Conservation (phyloP, 73 alveolate genomes). For the Paramecium biaurelia region DNA sequence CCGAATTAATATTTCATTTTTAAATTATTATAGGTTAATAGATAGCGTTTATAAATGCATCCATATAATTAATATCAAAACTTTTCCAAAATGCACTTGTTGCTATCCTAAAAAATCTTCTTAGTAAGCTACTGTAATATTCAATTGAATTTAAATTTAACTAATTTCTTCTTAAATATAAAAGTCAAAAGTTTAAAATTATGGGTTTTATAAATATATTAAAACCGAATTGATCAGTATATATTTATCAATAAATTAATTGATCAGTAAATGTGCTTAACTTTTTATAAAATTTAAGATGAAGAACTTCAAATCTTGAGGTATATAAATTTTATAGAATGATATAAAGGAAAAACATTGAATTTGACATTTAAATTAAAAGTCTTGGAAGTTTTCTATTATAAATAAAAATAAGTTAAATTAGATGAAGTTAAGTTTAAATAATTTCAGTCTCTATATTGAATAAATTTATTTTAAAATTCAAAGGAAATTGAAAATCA, state of each 20-base stretch:
- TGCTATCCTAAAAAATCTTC: not conserved
- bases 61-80: not conserved
- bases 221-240: not conserved
- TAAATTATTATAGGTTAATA: not conserved
- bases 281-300: not conserved
- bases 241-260: not conserved
- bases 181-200: not conserved
- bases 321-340: not conserved
- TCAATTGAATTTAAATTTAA: not conserved
- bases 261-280: constrained; percentile 8
- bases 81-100: not conserved
- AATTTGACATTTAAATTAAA: not conserved
- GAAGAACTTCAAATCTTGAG: not conserved
- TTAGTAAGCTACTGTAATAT: not conserved
- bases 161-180: not conserved
- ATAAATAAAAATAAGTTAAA: no score
- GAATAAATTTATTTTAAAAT: not conserved
- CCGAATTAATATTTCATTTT: not conserved
- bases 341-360: no score
- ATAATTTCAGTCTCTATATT: no score
- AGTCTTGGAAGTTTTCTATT: no score
- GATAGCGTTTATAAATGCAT: constrained; percentile 34
- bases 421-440: no score
- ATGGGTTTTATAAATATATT: not conserved
- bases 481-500: not conserved